Evolutionary conservation across 2,329 filamentous ascomycete genomes (phyloP).

Genomic region (Epichloe aotearoae): DNA sequence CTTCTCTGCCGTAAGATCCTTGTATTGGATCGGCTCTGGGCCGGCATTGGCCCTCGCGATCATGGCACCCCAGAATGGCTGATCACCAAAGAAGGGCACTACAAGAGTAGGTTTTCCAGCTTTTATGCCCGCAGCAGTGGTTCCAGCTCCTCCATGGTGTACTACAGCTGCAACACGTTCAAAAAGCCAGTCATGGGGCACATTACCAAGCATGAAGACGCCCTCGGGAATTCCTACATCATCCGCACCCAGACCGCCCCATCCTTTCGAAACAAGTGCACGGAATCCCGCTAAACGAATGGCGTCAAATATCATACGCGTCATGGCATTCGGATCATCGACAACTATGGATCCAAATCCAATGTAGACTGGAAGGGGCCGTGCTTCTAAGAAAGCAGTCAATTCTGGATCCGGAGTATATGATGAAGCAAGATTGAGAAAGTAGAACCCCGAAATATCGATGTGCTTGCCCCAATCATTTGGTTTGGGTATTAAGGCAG

Average conservation of each 20-base stretch:
- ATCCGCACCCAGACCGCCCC: conserved; percentile 72
- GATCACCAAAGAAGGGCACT: conserved; percentile 78
- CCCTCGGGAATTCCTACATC: conserved; percentile 56
- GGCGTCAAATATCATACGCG: conserved; percentile 58
- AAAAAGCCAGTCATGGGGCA: conserved; percentile 84
- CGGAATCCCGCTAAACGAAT: conserved; percentile 54
- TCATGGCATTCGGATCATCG: conserved; percentile 60
- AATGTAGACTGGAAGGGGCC: conserved; percentile 65
- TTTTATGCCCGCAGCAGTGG: conserved; percentile 74
- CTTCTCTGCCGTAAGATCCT: conserved; percentile 51
- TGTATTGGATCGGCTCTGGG: conserved; percentile 55
- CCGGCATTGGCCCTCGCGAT: conserved; percentile 60
- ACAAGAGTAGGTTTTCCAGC: conserved; percentile 69
- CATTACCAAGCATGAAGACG: conserved; percentile 73
- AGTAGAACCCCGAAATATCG: conserved; percentile 64
- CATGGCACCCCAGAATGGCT: conserved; percentile 74
- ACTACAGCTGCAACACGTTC: conserved; percentile 68
- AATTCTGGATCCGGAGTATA: conserved; percentile 56
- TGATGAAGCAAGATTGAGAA: conserved; percentile 52
- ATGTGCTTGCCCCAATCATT: conserved; percentile 63
- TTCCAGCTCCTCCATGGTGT: conserved; percentile 80
- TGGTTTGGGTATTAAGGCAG: conserved; percentile 65
- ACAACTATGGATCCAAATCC: conserved; percentile 77
- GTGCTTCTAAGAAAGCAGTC: conserved; percentile 50
- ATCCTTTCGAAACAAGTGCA: conserved; percentile 74